Evolutionary conservation across 108 stramenopile species (phyloP).

Genomic region (Cyclotella choctawhatcheeana): DNA sequence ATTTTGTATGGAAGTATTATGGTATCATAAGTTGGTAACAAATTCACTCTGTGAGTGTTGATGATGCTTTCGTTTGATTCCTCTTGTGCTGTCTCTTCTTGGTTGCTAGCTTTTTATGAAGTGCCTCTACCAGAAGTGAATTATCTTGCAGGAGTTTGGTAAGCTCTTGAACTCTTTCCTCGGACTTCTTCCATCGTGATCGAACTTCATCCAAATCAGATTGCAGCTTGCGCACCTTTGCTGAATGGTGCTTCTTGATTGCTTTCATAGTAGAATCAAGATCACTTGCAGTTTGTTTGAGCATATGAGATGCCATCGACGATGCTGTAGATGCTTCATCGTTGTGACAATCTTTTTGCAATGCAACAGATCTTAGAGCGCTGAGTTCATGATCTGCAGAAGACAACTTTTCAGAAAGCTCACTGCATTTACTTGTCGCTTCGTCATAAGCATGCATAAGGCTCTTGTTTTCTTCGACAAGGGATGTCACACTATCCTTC

Average conservation of each 20-base stretch:
- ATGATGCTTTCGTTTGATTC: not conserved
- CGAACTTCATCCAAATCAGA: conserved; percentile 37
- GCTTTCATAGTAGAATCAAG: conserved; percentile 36
- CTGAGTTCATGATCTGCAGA: conserved; percentile 5
- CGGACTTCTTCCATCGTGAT: conserved; percentile 37
- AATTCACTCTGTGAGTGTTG: too few relatives aligned
- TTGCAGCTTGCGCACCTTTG: conserved; percentile 28
- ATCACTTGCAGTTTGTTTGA: conserved; percentile 42
- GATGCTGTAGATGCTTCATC: conserved; percentile 42
- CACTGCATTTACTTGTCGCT: not conserved
- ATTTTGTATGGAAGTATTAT: too few relatives aligned
- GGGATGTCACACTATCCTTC: not conserved
- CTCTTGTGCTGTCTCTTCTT: conserved; percentile 15
- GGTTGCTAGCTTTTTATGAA: conserved; percentile 39
- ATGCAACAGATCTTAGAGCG: not conserved
- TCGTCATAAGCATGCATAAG: conserved; percentile 16
- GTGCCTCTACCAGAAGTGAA: conserved; percentile 27
- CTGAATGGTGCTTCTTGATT: conserved; percentile 43
- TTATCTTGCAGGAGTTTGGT: conserved; percentile 42
- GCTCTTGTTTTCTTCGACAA: conserved; percentile 19
- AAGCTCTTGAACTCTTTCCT: conserved; percentile 43
- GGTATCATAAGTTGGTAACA: too few relatives aligned
- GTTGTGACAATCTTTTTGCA: not conserved
- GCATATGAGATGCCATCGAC: conserved; percentile 8
- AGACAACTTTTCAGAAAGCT: conserved; percentile 19